Percentiles rank a stretch among this genome's conserved stretches.
These are phyloP conservation scores for Petunia hybrid DNA, from an alignment of 305 asterid genomes.

Conservation along the genomic window DNA sequence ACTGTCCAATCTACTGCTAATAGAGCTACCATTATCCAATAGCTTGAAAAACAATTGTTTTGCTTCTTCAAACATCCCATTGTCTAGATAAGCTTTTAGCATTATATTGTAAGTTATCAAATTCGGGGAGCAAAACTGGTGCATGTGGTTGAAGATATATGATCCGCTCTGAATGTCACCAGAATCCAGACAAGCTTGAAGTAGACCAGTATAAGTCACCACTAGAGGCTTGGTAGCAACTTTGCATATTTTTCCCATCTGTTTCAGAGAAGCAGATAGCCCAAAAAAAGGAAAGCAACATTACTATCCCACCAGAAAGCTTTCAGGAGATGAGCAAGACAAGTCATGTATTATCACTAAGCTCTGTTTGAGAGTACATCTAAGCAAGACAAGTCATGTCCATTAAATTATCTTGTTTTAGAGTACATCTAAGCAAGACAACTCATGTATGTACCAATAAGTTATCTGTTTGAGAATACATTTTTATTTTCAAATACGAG, in stretches of 20 bases:
- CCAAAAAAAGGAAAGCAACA: neutral
- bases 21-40: constrained; percentile 56
- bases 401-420: constrained; percentile 14
- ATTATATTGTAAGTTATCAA: constrained; percentile 77
- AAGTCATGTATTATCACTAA: neutral
- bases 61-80: constrained; percentile 75
- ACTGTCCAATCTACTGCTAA: constrained; percentile 51
- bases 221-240: constrained; percentile 93
- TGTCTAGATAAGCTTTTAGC: constrained; percentile 79
- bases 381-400: constrained; percentile 12
- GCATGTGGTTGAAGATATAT: constrained; percentile 76
- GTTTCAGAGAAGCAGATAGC: constrained; percentile 40
- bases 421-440: constrained; percentile 25
- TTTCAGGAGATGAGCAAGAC: constrained; percentile 1
- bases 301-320: neutral
- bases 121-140: constrained; percentile 86
- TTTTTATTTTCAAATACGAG: neutral
- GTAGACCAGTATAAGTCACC: constrained; percentile 91
- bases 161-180: constrained; percentile 64
- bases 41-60: constrained; percentile 62
- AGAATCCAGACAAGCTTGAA: constrained; percentile 81
- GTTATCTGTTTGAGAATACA: constrained; percentile 20
- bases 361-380: neutral
- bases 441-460: constrained; percentile 26
- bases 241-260: constrained; percentile 90